These are phyloP conservation scores for Penstemon newberryi DNA, from an alignment of 257 asterid genomes.

Conservation along the genomic window DNA sequence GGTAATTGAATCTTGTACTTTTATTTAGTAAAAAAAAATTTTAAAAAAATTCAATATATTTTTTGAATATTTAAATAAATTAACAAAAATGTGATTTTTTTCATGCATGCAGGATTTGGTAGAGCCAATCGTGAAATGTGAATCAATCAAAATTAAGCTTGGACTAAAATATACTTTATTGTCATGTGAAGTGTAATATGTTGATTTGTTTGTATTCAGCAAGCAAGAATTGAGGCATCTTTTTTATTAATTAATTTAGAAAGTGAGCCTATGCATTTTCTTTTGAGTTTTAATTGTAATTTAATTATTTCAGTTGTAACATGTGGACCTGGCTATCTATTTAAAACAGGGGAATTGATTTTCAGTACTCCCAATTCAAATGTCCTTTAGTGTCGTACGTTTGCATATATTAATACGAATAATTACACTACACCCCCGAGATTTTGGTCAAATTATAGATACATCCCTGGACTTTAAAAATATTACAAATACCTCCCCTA, in stretches of 20 bases:
- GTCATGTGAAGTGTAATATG: not conserved
- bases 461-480: too few species aligned
- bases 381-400: too few species aligned
- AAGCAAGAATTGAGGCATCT: not conserved
- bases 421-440: too few species aligned
- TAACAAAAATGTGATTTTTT: not conserved
- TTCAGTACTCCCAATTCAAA: too few species aligned
- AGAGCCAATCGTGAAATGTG: too few species aligned
- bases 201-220: not conserved
- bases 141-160: too few species aligned
- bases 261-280: not conserved
- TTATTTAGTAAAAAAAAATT: not conserved
- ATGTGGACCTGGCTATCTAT: too few species aligned
- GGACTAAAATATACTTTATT: too few species aligned
- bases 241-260: not conserved
- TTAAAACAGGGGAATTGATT: too few species aligned
- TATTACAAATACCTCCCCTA: too few species aligned
- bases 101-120: not conserved
- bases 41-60: not conserved
- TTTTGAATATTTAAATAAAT: not conserved
- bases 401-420: too few species aligned
- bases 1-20: not conserved
- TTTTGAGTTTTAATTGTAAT: slow-evolving; percentile 16
- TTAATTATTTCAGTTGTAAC: not conserved
- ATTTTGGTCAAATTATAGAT: too few species aligned